Percentiles rank a stretch among this genome's conserved stretches.
phyloP scores from a whole-genome alignment of 2,329 filamentous ascomycete species.

The Diaporthe sp. region DNA sequence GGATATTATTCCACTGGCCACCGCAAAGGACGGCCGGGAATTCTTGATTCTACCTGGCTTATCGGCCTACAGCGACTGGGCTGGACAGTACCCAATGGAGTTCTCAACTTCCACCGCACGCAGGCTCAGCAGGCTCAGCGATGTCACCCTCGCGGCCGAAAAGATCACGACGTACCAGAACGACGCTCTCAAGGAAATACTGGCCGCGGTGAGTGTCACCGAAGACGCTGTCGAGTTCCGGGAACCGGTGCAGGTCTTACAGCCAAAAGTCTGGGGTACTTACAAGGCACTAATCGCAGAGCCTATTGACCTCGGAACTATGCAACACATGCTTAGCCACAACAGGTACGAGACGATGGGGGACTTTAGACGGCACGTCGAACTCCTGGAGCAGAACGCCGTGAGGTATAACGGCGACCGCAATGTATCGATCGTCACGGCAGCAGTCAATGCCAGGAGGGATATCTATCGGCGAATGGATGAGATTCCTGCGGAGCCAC shows the following conservation, averaged over 20 bases:
- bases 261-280: not conserved
- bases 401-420: not conserved
- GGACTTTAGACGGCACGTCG: not conserved
- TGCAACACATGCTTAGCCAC: not conserved
- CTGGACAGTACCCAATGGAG: not conserved
- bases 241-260: not conserved
- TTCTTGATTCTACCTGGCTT: not conserved
- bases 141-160: not conserved
- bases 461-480: conserved; percentile 1
- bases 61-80: not conserved
- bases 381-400: conserved; percentile 16
- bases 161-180: conserved; percentile 17
- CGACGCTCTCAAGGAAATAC: not conserved
- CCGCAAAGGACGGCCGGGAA: not conserved
- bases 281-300: not conserved
- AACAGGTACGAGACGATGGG: not conserved
- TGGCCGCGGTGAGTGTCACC: not conserved
- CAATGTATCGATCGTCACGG: not conserved
- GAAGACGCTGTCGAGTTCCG: not conserved
- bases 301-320: conserved; percentile 11
- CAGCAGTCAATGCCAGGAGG: not conserved
- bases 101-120: not conserved
- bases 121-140: not conserved
- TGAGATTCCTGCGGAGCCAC: not conserved
- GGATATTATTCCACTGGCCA: not conserved